A percentile compares a stretch with the other conserved stretches of the same genome.
These are phyloP conservation scores for Wickerhamiella azymoides DNA, from an alignment of 805 yeast genomes.

Conservation along the genomic window DNA sequence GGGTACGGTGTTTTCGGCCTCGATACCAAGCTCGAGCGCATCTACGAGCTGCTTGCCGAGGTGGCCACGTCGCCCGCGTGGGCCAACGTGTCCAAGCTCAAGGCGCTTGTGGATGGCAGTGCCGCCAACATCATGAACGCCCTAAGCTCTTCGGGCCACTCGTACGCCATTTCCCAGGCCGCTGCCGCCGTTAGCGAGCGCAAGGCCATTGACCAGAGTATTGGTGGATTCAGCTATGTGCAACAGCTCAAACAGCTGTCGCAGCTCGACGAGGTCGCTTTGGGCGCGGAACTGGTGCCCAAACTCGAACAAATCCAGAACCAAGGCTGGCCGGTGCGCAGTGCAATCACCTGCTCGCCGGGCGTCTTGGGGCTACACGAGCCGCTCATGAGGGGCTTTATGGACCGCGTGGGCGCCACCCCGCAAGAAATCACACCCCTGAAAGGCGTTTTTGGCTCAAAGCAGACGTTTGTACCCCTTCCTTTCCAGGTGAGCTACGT, in stretches of 20 bases:
- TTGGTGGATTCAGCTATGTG: constrained; percentile 69
- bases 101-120: constrained; percentile 55
- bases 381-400: constrained; percentile 7
- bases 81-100: constrained; percentile 49
- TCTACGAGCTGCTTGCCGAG: constrained; percentile 55
- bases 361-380: constrained; percentile 10
- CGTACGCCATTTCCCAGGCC: constrained; percentile 60
- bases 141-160: constrained; percentile 80
- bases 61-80: constrained; percentile 59
- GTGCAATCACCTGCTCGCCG: constrained; percentile 22
- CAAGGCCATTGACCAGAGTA: constrained; percentile 44
- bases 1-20: constrained; percentile 24
- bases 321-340: constrained; percentile 14
- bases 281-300: constrained; percentile 46
- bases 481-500: constrained; percentile 87
- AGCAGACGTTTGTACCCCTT: constrained; percentile 42
- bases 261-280: constrained; percentile 34
- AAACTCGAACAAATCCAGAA: constrained; percentile 31
- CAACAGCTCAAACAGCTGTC: constrained; percentile 51
- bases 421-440: constrained; percentile 26
- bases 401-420: constrained; percentile 8
- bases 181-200: constrained; percentile 48
- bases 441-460: constrained; percentile 9
- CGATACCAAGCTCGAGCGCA: constrained; percentile 43
- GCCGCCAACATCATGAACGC: constrained; percentile 65